Conservation (phyloP, 2,329 filamentous ascomycete species). For the Remersonia thermophila region DNA sequence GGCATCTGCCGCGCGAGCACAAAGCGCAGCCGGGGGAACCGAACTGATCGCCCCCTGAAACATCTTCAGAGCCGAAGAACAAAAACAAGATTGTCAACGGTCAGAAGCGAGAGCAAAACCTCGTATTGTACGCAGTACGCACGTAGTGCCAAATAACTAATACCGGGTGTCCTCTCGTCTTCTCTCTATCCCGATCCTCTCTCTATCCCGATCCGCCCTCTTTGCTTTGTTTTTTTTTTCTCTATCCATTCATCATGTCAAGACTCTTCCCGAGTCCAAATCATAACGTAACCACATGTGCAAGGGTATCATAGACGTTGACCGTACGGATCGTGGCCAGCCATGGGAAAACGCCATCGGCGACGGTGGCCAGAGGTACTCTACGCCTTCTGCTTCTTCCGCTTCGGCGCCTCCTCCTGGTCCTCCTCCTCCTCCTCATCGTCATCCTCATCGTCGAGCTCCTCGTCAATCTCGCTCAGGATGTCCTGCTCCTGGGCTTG, state of each 20-base stretch:
- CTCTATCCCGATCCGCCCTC: not conserved
- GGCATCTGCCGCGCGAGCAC: too few species aligned
- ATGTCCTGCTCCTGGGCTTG: slow-evolving; percentile 60
- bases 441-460: slow-evolving; percentile 44
- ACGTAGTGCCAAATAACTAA: too few species aligned
- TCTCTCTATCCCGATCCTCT: too few species aligned
- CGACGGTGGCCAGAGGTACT: too few species aligned
- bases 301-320: slow-evolving; percentile 5
- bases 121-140: too few species aligned
- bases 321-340: not conserved
- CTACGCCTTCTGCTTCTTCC: slow-evolving; percentile 31
- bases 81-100: too few species aligned
- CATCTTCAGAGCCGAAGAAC: too few species aligned
- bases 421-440: slow-evolving; percentile 34
- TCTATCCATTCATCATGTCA: slow-evolving; percentile 9
- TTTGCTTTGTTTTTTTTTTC: slow-evolving; percentile 6
- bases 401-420: slow-evolving; percentile 20
- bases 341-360: slow-evolving; percentile 1
- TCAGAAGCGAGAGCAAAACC: too few species aligned
- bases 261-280: slow-evolving; percentile 3
- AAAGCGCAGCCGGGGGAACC: too few species aligned
- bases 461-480: slow-evolving; percentile 56
- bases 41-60: too few species aligned
- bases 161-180: too few species aligned
- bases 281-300: slow-evolving; percentile 2